These are phyloP conservation scores for Wallemia mellicola DNA, from an alignment of 1,284 basidiomycete species.

Conservation along the genomic window DNA sequence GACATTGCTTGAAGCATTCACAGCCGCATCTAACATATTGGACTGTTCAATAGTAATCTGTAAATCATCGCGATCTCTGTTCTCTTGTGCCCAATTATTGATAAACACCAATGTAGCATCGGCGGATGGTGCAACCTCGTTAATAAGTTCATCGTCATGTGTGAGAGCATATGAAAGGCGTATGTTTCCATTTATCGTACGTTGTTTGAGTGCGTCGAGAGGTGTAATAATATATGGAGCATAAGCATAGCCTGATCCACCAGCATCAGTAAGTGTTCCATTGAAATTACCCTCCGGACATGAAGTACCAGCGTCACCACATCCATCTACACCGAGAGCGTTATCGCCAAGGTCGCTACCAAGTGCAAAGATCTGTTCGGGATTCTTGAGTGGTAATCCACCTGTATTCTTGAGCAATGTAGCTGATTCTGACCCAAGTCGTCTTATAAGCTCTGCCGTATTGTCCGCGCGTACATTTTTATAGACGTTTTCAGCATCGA, in stretches of 20 bases:
- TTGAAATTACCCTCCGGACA: background rate
- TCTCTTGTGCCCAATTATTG: constrained; percentile 8
- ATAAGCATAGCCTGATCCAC: constrained; percentile 23
- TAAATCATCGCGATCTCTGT: constrained; percentile 8
- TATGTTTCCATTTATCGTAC: constrained; percentile 12
- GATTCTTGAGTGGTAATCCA: constrained; percentile 3
- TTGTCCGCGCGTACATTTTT: constrained; percentile 9
- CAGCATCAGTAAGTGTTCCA: constrained; percentile 7
- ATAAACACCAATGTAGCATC: background rate
- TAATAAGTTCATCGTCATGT: background rate
- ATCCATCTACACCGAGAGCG: background rate
- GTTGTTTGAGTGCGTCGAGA: constrained; percentile 12
- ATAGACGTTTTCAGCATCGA: constrained; percentile 7
- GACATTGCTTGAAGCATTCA: constrained; percentile 5
- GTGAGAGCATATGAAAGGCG: background rate
- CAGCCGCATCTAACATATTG: constrained; percentile 14
- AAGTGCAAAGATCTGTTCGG: background rate
- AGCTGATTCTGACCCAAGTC: constrained; percentile 37
- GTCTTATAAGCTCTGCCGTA: constrained; percentile 22
- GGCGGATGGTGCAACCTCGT: background rate
- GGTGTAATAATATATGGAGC: constrained; percentile 25
- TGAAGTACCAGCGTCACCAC: background rate
- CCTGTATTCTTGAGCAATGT: constrained; percentile 40
- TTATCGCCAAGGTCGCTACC: background rate
- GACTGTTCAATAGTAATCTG: background rate